Percentiles rank a stretch among this genome's conserved stretches.
Evolutionary conservation across 305 asterid species (phyloP).

Genomic region (Ilex paraguariensis): DNA sequence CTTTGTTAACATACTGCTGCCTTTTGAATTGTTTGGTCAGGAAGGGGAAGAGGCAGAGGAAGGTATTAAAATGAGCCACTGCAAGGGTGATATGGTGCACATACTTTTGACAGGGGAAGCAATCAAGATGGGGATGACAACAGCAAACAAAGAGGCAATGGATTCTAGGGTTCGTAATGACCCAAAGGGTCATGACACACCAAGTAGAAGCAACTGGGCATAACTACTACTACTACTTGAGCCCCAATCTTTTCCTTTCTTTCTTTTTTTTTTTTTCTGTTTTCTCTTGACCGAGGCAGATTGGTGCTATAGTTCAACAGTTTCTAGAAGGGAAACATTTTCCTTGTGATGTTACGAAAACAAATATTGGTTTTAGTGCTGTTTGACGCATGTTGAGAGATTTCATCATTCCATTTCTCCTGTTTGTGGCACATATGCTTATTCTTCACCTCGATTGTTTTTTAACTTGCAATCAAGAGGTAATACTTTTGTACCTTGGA

Average conservation of each 20-base stretch:
- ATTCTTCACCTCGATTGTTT: not conserved
- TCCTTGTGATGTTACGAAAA: not conserved
- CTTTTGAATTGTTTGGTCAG: constrained; percentile 27
- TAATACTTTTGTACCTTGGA: not conserved
- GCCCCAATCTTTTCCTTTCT: no score
- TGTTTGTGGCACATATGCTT: not conserved
- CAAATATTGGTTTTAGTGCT: not conserved
- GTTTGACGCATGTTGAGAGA: constrained; percentile 1
- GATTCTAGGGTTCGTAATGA: constrained; percentile 33
- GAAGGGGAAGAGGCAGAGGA: constrained; percentile 66
- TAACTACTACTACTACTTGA: no score
- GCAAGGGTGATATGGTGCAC: constrained; percentile 44
- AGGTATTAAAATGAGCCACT: not conserved
- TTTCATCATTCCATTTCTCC: not conserved
- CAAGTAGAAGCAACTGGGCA: no score
- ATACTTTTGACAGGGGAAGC: constrained; percentile 40
- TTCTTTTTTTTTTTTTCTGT: no score
- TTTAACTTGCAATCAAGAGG: constrained; percentile 5
- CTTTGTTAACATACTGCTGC: constrained; percentile 2
- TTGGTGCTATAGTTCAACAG: not conserved
- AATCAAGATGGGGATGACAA: constrained; percentile 15
- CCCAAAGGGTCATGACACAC: not conserved
- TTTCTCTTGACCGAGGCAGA: not conserved
- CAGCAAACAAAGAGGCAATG: constrained; percentile 28
- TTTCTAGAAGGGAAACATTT: not conserved